Conservation (phyloP, 345 rosid genomes). For the Aurinia saxatilis region DNA sequence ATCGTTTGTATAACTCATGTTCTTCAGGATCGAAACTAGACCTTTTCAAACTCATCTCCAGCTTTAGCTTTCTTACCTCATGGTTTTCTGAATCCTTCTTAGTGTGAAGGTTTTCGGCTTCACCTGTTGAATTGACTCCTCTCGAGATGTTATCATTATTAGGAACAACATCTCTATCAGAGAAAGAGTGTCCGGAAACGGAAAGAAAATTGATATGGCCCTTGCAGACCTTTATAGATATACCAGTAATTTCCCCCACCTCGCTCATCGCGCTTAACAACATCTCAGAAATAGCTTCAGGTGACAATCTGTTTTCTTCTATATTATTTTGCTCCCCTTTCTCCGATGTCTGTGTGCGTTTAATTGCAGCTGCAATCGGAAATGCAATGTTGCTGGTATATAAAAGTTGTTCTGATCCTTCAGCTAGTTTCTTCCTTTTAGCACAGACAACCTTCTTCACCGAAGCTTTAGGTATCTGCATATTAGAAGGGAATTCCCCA, state of each 20-base stretch:
- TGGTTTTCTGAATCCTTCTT: conserved; percentile 33
- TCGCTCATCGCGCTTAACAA: conserved; percentile 40
- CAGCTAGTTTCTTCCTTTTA: conserved; percentile 53
- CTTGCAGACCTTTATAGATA: conserved; percentile 58
- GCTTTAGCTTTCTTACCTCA: conserved; percentile 43
- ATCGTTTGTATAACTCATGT: conserved; percentile 65
- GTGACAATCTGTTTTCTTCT: conserved; percentile 32
- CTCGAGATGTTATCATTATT: conserved; percentile 25
- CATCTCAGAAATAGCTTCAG: conserved; percentile 54
- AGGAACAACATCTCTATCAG: conserved; percentile 27
- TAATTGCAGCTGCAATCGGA: conserved; percentile 59
- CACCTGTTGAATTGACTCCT: conserved; percentile 37
- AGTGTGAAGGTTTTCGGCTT: conserved; percentile 31
- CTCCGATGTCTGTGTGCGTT: conserved; percentile 27
- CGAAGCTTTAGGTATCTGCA: conserved; percentile 55
- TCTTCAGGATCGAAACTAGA: conserved; percentile 90
- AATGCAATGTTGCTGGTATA: conserved; percentile 81
- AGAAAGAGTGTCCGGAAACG: conserved; percentile 28
- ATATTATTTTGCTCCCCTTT: conserved; percentile 22
- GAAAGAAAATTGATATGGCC: conserved; percentile 79
- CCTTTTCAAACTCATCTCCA: conserved; percentile 71
- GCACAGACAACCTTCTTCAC: conserved; percentile 59
- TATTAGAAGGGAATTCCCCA: conserved; percentile 43
- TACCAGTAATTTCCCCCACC: conserved; percentile 29
- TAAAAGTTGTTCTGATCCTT: conserved; percentile 57